Conservation (phyloP, 1,284 basidiomycete species). For the Papiliotrema nemorosa region DNA sequence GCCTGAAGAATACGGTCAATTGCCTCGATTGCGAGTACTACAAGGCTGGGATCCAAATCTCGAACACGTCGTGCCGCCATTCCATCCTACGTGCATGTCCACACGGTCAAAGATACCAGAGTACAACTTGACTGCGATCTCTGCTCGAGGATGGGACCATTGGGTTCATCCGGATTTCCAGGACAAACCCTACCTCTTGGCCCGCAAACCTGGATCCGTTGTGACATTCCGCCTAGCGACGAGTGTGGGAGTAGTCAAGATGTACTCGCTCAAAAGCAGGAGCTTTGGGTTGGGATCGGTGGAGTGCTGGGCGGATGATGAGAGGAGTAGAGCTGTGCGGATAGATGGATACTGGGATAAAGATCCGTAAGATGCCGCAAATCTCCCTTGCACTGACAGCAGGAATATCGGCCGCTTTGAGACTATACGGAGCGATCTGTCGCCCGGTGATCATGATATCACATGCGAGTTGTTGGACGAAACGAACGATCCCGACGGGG, state of each 20-base stretch:
- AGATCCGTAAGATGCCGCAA: constrained; percentile 30
- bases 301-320: constrained; percentile 44
- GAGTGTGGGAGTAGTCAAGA: constrained; percentile 40
- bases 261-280: constrained; percentile 41
- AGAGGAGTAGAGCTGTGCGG: constrained; percentile 20
- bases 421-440: constrained; percentile 27
- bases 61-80: constrained; percentile 21
- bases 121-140: constrained; percentile 39
- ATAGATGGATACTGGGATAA: constrained; percentile 43
- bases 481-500: constrained; percentile 37
- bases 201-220: constrained; percentile 29
- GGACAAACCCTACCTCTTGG: constrained; percentile 46
- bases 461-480: constrained; percentile 34
- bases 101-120: constrained; percentile 27
- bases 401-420: constrained; percentile 25
- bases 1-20: constrained; percentile 32
- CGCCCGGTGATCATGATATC: constrained; percentile 30
- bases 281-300: constrained; percentile 42
- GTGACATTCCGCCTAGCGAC: constrained; percentile 42
- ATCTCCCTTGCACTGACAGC: background rate
- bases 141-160: constrained; percentile 36
- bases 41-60: constrained; percentile 39
- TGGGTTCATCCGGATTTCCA: constrained; percentile 42
- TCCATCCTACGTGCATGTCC: constrained; percentile 37
- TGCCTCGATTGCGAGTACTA: constrained; percentile 40